These are phyloP conservation scores for Trichoderma koningii DNA, from an alignment of 2,329 filamentous ascomycete species.

Conservation along the genomic window DNA sequence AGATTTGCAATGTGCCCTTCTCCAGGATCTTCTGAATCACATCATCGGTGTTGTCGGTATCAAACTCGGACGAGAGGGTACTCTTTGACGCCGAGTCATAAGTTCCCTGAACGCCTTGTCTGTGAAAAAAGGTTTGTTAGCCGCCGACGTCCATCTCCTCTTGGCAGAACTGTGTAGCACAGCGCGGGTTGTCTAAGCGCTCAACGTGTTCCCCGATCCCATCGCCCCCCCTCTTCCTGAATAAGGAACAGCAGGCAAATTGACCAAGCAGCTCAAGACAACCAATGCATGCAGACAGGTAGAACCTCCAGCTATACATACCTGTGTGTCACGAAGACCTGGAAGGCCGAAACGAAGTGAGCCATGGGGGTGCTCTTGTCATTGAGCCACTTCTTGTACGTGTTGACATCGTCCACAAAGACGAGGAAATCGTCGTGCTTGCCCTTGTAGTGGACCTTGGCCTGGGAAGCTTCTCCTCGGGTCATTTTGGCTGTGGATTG, in stretches of 20 bases:
- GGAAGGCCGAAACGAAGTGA: slow-evolving; percentile 84
- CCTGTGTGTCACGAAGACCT: slow-evolving; percentile 89
- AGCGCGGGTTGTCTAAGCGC: not conserved
- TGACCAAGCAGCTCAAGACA: not conserved
- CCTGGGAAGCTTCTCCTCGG: slow-evolving; percentile 68
- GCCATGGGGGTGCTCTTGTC: slow-evolving; percentile 79
- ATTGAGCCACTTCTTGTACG: slow-evolving; percentile 76
- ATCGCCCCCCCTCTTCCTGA: not conserved
- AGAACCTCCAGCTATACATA: slow-evolving; percentile 52
- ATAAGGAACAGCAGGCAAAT: not conserved
- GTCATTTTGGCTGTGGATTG: slow-evolving; percentile 55
- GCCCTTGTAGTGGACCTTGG: slow-evolving; percentile 88
- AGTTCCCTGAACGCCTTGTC: slow-evolving; percentile 82
- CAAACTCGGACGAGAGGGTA: slow-evolving; percentile 82
- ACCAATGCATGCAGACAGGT: not conserved
- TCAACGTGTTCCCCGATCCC: not conserved
- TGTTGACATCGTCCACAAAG: slow-evolving; percentile 61
- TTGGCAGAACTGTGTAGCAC: not conserved
- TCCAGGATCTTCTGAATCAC: slow-evolving; percentile 80
- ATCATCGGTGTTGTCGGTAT: slow-evolving; percentile 75
- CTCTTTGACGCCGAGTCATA: slow-evolving; percentile 75
- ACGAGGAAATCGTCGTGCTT: slow-evolving; percentile 59
- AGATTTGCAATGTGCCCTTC: slow-evolving; percentile 68
- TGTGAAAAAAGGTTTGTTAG: slow-evolving; percentile 42
- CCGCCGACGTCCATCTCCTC: not conserved